Evolutionary conservation across 108 stramenopile species (phyloP).

Genomic region (Skeletonema menzelii): DNA sequence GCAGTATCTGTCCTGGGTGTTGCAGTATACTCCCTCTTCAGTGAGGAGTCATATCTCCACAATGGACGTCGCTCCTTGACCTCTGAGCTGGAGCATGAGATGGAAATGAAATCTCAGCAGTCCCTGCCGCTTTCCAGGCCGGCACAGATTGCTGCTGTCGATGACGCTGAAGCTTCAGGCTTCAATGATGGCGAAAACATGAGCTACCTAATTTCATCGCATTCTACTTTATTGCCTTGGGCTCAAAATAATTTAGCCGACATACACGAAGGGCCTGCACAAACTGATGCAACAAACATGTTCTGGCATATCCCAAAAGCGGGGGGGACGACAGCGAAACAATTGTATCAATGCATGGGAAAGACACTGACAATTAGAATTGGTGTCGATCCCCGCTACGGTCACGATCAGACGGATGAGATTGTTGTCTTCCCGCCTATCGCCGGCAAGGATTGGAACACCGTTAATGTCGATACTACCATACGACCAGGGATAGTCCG

Average conservation of each 20-base stretch:
- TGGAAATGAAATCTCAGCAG: background rate
- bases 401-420: constrained; percentile 22
- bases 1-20: background rate
- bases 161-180: background rate
- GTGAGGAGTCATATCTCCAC: background rate
- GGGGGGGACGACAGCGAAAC: constrained; percentile 37
- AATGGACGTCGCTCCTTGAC: background rate
- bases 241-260: constrained; percentile 41
- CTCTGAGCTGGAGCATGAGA: background rate
- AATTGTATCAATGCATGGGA: constrained; percentile 19
- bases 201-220: background rate
- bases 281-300: constrained; percentile 19
- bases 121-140: background rate
- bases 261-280: constrained; percentile 18
- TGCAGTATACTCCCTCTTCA: background rate
- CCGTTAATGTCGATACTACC: constrained; percentile 51
- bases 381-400: constrained; percentile 13
- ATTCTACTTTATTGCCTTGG: constrained; percentile 33
- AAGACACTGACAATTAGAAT: constrained; percentile 6
- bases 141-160: background rate
- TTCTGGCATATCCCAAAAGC: constrained; percentile 42
- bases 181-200: background rate
- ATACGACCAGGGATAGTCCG: constrained; percentile 31
- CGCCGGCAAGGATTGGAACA: constrained; percentile 22
- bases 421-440: constrained; percentile 28